Evolutionary conservation across 306 rosid genomes (phyloP), one percentile per base, ranked within the genome.

Genomic region (Hippophae tibetana): DNA sequence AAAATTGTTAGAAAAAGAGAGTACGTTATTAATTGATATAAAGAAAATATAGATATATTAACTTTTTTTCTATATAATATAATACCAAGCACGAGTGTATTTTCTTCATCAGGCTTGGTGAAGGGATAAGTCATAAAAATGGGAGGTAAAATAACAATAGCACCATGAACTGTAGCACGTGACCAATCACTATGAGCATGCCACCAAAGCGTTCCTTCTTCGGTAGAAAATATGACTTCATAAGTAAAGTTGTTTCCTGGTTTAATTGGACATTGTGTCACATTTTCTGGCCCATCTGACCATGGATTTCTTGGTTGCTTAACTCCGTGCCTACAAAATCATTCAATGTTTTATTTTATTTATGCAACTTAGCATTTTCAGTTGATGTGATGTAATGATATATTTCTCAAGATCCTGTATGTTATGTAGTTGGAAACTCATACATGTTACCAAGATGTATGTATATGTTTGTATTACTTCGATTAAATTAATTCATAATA

Each of bases 31-130:
- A 18, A 18, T 18, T 31, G 3, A 31, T 31, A 31, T 31, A 31
- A 31, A 31, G 5, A 31, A 31, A 31, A 31, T 31, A 31, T 31
- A 1, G 38, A 31, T 31, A 2, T 31, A 0, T 2, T 31, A 31
- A 31, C 18, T 18, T 18, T 31, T 31, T 31, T 31, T 31, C 0
- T 2, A 31, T 31, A 31, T 31, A 31, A 31, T 31, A 31, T 31
- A 31, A 26, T 81, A 86, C 87, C 88, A 7, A 89, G 43, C 1
- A 89, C 2, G 9, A 89, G 59, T 5, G 86, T 82, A 25, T 81
- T 9, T 57, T 83, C 82, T 52, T 67, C 53, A 65, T 72, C 8
- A 3, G 64, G 63, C 43, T 25, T 62, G 7, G 54, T 26, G 60
- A 69, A 62, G 1, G 74, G 63, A 49, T 69, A 69, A 1, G 60